Evolutionary conservation across 331 rosid genomes (phyloP).

Genomic region (Stylosanthes scabra): DNA sequence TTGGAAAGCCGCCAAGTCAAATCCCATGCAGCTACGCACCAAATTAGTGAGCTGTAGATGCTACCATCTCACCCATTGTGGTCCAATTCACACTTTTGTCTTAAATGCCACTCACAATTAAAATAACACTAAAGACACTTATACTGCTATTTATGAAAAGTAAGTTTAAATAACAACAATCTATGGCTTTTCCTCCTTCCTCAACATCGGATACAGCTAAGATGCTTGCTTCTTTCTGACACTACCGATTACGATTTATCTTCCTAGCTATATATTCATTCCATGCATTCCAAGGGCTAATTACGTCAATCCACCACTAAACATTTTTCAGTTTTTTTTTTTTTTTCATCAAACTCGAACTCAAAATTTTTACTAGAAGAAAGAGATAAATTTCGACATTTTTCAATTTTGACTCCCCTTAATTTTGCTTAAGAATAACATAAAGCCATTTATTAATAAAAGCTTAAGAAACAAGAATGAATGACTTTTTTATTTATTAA

Average conservation of each 20-base stretch:
- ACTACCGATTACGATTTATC: conserved; percentile 55
- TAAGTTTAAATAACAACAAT: neutral
- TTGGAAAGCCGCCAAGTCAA: conserved; percentile 37
- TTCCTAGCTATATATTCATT: too few species aligned
- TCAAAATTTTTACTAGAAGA: too few species aligned
- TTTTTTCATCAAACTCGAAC: too few species aligned
- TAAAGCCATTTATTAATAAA: conserved; percentile 1
- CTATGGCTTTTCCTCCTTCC: neutral
- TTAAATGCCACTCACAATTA: neutral
- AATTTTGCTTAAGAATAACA: neutral
- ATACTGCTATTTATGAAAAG: conserved; percentile 1
- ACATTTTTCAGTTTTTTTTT: neutral
- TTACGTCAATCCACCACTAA: conserved; percentile 21
- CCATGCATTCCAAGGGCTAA: conserved; percentile 37
- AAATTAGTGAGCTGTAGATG: conserved; percentile 57
- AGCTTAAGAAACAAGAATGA: neutral
- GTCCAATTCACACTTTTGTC: conserved; percentile 43
- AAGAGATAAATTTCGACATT: too few species aligned
- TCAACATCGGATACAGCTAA: conserved; percentile 64
- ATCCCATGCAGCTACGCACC: conserved; percentile 31
- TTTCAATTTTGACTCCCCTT: too few species aligned
- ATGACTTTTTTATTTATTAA: neutral
- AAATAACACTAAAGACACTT: neutral
- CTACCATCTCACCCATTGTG: conserved; percentile 45
- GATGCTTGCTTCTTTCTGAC: conserved; percentile 61